Base-by-base conservation (phyloP, 805 yeast species). In the Saccharomyces kudriavzevii region DNA sequence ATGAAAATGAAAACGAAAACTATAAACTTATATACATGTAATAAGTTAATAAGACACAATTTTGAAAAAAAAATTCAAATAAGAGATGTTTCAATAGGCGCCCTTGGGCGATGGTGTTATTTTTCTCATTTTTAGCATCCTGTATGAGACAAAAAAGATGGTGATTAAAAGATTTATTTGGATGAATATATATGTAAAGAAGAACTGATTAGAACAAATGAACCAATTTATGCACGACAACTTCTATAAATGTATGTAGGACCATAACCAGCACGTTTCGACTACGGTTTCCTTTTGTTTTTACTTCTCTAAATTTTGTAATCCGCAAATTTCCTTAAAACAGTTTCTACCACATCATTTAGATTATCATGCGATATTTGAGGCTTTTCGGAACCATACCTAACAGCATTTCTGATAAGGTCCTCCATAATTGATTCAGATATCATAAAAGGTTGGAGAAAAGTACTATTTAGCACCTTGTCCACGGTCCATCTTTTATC, bases 311-410 rank as follows among this genome's bases (percentile, higher is more conserved):
- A 35, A 8, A 35, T 35, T 35, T 35, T 35, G 43, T 35, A 35
- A 17, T 35, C 43, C 24, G 43, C 22, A 35, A 35, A 35, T 17
- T 35, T 35, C 11, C 24, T 35, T 35, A 35, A 20, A 17, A 35
- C 43, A 5, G 43, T 35, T 4, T 35, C 43, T 35, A 35, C 43
- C 24, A 35, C 43, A 35, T 35, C 43, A 17, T 35, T 35, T 3
- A 35, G 43, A 35, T 35, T 24, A 35, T 35, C 43, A 9, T 35
- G 43, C 24, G 43, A 35, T 35, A 48, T 89, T 96, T 0, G 92
- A 89, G 2, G 90, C 87, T 0, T 89, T 87, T 75, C 71, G 54
- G 69, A 77, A 17, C 96, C 97, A 69, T 81, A 88, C 55, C 79
- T 77, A 25, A 89, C 85, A 2, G 96, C 90, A 70, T 83, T 85